Base-by-base conservation (phyloP, 805 yeast species). In the Candida chilensis region DNA sequence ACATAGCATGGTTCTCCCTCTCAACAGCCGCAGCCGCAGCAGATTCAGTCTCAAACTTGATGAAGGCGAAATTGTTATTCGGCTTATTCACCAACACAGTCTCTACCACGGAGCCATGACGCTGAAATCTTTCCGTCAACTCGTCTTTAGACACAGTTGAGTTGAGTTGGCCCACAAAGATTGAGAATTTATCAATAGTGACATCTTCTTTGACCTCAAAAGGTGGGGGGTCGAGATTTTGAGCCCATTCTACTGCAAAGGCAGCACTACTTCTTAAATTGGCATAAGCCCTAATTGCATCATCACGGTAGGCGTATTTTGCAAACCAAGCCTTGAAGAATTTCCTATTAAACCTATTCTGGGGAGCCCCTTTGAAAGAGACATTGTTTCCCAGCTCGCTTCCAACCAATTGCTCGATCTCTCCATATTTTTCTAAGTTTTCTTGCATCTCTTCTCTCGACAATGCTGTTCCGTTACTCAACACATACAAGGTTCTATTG, bases 21-120 rank as follows among this genome's bases (percentile, higher is more conserved):
- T 85, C 94, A 32, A 86, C 84, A 2, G 95, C 95, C 28, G 83
- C 67, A 4, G 92, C 94, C 5, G 95, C 94, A 15, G 92, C 73
- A 15, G 68, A 66, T 41, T 79, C 87, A 8, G 67, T 60, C 20
- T 60, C 63, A 45, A 60, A 86, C 34, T 71, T 71, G 36, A 86
- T 71, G 44, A 86, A 85, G 1, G 94, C 94, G 63, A 82, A 84
- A 18, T 70, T 62, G 29, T 60, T 61, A 29, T 61, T 55, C 24
- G 60, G 71, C 41, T 70, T 71, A 24, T 67, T 51, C 21, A 81
- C 68, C 26, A 80, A 61, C 27, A 75, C 65, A 14, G 71, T 59
- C 27, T 71, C 75, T 11, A 54, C 56, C 31, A 86, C 72, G 25
- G 62, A 56, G 4, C 95, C 95, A 52, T 84, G 86, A 21, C 54